Conservation (phyloP, 169 alveolate species). For the Eimeria zaria region DNA sequence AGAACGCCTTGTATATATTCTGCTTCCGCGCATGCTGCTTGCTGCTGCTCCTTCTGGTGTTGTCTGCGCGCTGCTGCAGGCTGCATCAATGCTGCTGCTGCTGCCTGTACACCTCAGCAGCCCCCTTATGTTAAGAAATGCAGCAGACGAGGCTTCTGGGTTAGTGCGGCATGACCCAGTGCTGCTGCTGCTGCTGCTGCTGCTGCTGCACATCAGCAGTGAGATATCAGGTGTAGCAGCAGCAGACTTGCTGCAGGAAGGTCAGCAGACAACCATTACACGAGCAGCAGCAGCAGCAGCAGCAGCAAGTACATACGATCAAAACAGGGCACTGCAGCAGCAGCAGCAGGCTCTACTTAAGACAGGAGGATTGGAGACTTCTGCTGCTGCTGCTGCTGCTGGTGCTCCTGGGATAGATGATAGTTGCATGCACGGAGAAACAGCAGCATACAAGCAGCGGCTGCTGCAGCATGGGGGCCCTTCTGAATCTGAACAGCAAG, state of each 20-base stretch:
- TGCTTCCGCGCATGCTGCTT: conserved; percentile 67
- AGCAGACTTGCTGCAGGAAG: conserved; percentile 46
- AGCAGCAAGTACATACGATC: conserved; percentile 41
- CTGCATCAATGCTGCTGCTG: conserved; percentile 60
- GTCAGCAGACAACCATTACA: neutral
- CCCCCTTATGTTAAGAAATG: conserved; percentile 13
- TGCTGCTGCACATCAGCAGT: conserved; percentile 57
- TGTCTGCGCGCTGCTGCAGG: conserved; percentile 25
- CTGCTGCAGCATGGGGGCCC: conserved; percentile 37
- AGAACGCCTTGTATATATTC: conserved; percentile 23
- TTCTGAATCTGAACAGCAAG: neutral
- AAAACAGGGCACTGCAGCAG: conserved; percentile 45
- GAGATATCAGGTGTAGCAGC: conserved; percentile 31
- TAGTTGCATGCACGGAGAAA: neutral
- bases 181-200: conserved; percentile 73
- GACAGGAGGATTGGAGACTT: conserved; percentile 49
- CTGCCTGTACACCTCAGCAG: conserved; percentile 75
- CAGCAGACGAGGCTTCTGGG: conserved; percentile 22
- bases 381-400: conserved; percentile 64
- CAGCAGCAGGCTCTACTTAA: conserved; percentile 22
- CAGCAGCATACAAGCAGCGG: conserved; percentile 51
- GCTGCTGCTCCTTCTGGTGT: conserved; percentile 34
- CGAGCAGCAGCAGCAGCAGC: conserved; percentile 41
- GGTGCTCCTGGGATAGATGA: conserved; percentile 21
- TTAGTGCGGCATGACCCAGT: conserved; percentile 64